Evolutionary conservation across 2,329 filamentous ascomycete genomes (phyloP).

Genomic region (Diplocarpon mali): DNA sequence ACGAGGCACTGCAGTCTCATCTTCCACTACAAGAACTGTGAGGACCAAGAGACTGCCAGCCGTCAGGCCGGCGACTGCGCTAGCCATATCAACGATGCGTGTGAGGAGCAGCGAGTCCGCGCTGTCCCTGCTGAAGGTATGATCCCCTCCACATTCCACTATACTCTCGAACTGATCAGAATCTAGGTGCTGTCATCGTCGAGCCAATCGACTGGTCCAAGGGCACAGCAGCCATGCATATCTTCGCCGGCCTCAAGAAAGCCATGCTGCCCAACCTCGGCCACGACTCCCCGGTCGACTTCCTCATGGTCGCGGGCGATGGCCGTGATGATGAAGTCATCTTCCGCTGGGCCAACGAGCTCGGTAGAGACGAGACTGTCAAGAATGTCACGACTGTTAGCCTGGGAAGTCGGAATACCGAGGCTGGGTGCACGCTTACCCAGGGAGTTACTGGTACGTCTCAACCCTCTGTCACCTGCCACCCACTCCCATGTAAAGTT

Average conservation of each 20-base stretch:
- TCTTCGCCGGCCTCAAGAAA: slow-evolving; percentile 49
- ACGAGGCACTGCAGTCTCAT: slow-evolving; percentile 85
- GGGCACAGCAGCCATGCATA: slow-evolving; percentile 64
- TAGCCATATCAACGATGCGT: slow-evolving; percentile 91
- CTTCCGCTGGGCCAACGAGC: slow-evolving; percentile 84
- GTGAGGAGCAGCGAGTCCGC: slow-evolving; percentile 71
- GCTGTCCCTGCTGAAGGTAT: slow-evolving; percentile 63
- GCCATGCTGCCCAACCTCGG: slow-evolving; percentile 28
- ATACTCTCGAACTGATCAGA: slow-evolving; percentile 3
- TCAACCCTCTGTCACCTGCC: neutral
- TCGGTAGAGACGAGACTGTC: slow-evolving; percentile 48
- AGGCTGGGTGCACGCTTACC: slow-evolving; percentile 73
- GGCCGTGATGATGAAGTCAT: slow-evolving; percentile 89
- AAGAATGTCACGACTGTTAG: slow-evolving; percentile 74
- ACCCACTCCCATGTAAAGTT: neutral
- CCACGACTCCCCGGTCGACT: slow-evolving; percentile 50
- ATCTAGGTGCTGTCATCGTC: slow-evolving; percentile 58
- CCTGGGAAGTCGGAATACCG: slow-evolving; percentile 76
- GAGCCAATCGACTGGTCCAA: slow-evolving; percentile 85
- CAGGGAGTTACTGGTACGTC: slow-evolving; percentile 79
- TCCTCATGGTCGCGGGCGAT: slow-evolving; percentile 81
- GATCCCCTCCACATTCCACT: neutral
- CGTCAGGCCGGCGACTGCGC: slow-evolving; percentile 83
- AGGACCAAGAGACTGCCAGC: slow-evolving; percentile 63
- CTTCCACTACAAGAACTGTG: slow-evolving; percentile 79